These are phyloP conservation scores for Aspergillus amoenus DNA, from an alignment of 2,329 filamentous ascomycete genomes.

Conservation along the genomic window DNA sequence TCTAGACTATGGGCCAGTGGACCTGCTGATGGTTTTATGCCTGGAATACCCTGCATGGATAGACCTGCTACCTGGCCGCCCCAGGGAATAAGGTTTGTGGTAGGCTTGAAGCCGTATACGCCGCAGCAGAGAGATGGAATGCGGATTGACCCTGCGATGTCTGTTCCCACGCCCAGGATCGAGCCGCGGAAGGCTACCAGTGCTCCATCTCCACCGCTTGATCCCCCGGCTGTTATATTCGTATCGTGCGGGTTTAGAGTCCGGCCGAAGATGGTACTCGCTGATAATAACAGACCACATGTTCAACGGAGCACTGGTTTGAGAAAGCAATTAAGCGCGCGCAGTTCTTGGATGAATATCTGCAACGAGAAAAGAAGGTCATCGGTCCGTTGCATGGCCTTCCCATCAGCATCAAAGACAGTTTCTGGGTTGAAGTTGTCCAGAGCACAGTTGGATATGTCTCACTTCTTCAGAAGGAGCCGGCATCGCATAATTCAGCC, in stretches of 20 bases:
- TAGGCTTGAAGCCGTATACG: slow-evolving; percentile 34
- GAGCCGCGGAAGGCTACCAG: slow-evolving; percentile 33
- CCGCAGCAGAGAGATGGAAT: slow-evolving; percentile 34
- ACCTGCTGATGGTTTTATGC: slow-evolving; percentile 13
- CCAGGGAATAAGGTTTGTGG: slow-evolving; percentile 26
- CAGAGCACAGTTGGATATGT: slow-evolving; percentile 23
- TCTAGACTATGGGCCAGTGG: slow-evolving; percentile 13
- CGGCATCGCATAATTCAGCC: slow-evolving; percentile 11
- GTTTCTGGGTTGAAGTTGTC: slow-evolving; percentile 23
- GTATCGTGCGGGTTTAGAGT: slow-evolving; percentile 23
- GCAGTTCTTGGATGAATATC: slow-evolving; percentile 35
- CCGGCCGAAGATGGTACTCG: slow-evolving; percentile 23
- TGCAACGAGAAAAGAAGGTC: slow-evolving; percentile 17
- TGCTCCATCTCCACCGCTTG: slow-evolving; percentile 32
- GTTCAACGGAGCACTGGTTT: too few relatives aligned
- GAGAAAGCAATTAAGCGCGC: slow-evolving; percentile 35
- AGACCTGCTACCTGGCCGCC: slow-evolving; percentile 19
- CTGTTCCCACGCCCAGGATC: slow-evolving; percentile 31
- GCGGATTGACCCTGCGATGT: slow-evolving; percentile 36
- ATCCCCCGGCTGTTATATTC: slow-evolving; percentile 22
- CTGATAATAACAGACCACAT: too few relatives aligned
- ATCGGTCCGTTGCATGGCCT: slow-evolving; percentile 42
- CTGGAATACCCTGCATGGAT: slow-evolving; percentile 8
- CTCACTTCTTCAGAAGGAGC: slow-evolving; percentile 17
- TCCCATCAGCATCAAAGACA: slow-evolving; percentile 40